These are phyloP conservation scores for Backusella sp. DNA, from an alignment of 192 early-diverging fungal genomes.

Conservation along the genomic window DNA sequence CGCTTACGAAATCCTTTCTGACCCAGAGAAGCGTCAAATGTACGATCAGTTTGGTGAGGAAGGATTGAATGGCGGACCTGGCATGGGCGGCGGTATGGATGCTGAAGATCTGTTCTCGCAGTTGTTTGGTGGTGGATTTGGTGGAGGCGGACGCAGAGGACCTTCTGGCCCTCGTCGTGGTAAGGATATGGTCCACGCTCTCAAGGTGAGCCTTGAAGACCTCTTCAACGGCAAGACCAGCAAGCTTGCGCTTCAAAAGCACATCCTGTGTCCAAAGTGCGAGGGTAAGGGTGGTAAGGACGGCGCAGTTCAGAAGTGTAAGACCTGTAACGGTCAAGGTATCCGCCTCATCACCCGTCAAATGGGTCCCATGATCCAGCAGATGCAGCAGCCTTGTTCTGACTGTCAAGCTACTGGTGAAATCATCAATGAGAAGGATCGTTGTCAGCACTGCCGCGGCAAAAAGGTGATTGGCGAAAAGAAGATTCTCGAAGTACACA, in stretches of 20 bases:
- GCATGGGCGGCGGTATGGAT: constrained; percentile 57
- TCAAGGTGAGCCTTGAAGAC: constrained; percentile 88
- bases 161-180: constrained; percentile 79
- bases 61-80: constrained; percentile 77
- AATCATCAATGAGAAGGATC: constrained; percentile 86
- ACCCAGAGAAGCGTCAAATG: constrained; percentile 82
- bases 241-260: constrained; percentile 95
- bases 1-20: constrained; percentile 97
- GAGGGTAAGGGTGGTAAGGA: constrained; percentile 97
- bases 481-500: constrained; percentile 96
- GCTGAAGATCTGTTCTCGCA: constrained; percentile 97
- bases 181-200: constrained; percentile 91
- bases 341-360: constrained; percentile 88
- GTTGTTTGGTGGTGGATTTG: constrained; percentile 89
- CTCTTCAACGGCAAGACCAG: constrained; percentile 88
- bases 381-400: constrained; percentile 96
- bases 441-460: constrained; percentile 91
- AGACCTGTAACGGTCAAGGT: constrained; percentile 87
- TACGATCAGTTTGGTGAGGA: constrained; percentile 97
- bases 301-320: constrained; percentile 84
- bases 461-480: constrained; percentile 86
- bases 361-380: constrained; percentile 99
- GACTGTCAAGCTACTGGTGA: constrained; percentile 91
- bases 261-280: constrained; percentile 90
- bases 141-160: constrained; percentile 34